phyloP scores from a whole-genome alignment of 129 eudicot species.

The Daucus carota region DNA sequence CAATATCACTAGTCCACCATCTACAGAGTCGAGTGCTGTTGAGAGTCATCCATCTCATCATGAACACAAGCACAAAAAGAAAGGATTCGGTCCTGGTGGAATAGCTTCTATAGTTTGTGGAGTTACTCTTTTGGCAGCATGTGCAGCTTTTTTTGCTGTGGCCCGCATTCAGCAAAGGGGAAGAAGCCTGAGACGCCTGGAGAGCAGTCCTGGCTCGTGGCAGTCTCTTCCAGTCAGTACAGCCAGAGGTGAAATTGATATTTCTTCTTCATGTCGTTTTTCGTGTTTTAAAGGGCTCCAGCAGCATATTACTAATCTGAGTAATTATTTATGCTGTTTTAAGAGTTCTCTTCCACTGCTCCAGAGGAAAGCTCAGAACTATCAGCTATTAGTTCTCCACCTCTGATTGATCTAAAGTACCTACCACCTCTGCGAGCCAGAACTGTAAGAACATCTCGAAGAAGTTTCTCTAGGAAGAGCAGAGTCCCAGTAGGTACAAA shows the following conservation, averaged over 20 bases:
- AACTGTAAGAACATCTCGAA: constrained; percentile 40
- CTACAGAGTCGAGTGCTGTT: constrained; percentile 63
- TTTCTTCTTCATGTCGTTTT: background rate
- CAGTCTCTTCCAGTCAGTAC: constrained; percentile 47
- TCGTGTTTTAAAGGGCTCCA: background rate
- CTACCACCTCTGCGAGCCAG: constrained; percentile 44
- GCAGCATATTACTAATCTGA: background rate
- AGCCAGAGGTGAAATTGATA: constrained; percentile 41
- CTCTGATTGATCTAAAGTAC: constrained; percentile 34
- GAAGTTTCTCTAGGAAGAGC: constrained; percentile 55
- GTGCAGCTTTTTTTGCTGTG: constrained; percentile 37
- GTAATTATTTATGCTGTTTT: constrained; percentile 7
- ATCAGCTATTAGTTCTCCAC: constrained; percentile 41
- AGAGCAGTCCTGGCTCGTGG: constrained; percentile 28
- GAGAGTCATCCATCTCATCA: constrained; percentile 38
- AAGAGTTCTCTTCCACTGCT: constrained; percentile 34
- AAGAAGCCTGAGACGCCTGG: constrained; percentile 23
- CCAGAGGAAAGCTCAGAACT: constrained; percentile 35
- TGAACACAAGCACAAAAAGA: constrained; percentile 29
- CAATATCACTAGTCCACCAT: constrained; percentile 55
- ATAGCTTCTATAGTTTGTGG: constrained; percentile 36
- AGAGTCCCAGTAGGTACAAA: constrained; percentile 56
- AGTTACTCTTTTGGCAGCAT: constrained; percentile 32
- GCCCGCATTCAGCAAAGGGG: constrained; percentile 22
- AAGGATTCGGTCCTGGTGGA: constrained; percentile 30